Base-by-base conservation (phyloP, 169 alveolate genomes). In the Blepharisma undulans region DNA sequence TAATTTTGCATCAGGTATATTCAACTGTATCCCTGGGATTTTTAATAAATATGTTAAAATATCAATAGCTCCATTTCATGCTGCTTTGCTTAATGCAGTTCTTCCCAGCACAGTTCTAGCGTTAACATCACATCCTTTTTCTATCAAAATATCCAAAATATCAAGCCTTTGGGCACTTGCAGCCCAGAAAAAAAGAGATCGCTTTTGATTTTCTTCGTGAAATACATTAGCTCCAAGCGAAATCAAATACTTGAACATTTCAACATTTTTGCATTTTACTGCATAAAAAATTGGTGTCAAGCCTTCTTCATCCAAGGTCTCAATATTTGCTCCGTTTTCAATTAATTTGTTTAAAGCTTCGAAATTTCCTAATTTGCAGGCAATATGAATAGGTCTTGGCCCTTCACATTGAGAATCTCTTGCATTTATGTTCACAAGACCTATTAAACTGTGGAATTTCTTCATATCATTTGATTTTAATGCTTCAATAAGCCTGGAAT, bases 161-260 rank as follows among this genome's bases (percentile, higher is more conserved):
- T 93, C 97, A 61, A 92, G 76, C 29, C 87, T 88, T 22, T 96
- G 94, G 33, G 90, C 33, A 72, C 96, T 87, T 22, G 97, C 94
- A 21, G 98, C 96, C 91, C 96, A 92, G 61, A 94, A 96, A 81
- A 96, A 89, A 0, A 96, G 96, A 16, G 95, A 92, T 48, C 98
- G 79, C 25, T 80, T 77, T 85, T 90, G 92, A 14, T 88, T 84
- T 72, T 96, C 98, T 61, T 72, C 76, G 77, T 94, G 97, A 29
- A 80, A 61, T 29, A 91, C 0, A 48, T 94, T 91, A 16, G 93
- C 96, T 27, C 96, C 96, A 21, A 87, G 48, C 59, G 79, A 60
- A 32, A 59, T 74, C 12, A 94, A 85, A 77, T 79, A 94, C 30
- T 92, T 76, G 29, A 90, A 74, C 22, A 92, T 92, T 0, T 88